Percentiles rank a stretch among this genome's conserved stretches.
These are phyloP conservation scores for Hypoxylon sp. DNA, from an alignment of 2,329 filamentous ascomycete species.

Conservation along the genomic window DNA sequence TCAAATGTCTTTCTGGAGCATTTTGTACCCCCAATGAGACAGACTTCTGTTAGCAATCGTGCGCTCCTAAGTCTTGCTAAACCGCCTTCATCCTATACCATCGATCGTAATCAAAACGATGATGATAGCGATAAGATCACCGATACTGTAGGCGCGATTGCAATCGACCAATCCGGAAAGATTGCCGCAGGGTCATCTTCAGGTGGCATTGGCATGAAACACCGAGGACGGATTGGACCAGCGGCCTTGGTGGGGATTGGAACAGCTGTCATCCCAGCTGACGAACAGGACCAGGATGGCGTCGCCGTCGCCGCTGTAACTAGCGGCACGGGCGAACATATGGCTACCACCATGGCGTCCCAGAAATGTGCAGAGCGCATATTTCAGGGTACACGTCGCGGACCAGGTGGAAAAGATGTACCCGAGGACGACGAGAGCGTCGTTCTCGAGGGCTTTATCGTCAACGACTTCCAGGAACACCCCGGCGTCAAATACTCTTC, in stretches of 20 bases:
- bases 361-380: conserved; percentile 88
- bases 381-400: conserved; percentile 77
- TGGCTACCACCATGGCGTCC: conserved; percentile 95
- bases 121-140: conserved; percentile 77
- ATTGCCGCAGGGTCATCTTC: conserved; percentile 97
- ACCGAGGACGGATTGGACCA: conserved; percentile 89
- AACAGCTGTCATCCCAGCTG: conserved; percentile 86
- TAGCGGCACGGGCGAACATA: conserved; percentile 97
- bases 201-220: conserved; percentile 98
- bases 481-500: conserved; percentile 85
- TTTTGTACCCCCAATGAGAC: background rate
- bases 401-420: conserved; percentile 72
- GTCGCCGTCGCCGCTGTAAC: conserved; percentile 86
- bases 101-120: conserved; percentile 27
- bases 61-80: background rate
- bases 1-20: conserved; percentile 1
- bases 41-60: background rate
- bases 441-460: conserved; percentile 81
- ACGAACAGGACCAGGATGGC: conserved; percentile 77
- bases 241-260: conserved; percentile 94
- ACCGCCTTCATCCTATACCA: background rate
- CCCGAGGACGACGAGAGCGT: conserved; percentile 82
- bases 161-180: conserved; percentile 85
- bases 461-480: conserved; percentile 93
- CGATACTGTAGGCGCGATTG: conserved; percentile 96